Evolutionary conservation across 768 basidiomycete genomes (phyloP).

Genomic region (Chalciporus pseudorubinellus): DNA sequence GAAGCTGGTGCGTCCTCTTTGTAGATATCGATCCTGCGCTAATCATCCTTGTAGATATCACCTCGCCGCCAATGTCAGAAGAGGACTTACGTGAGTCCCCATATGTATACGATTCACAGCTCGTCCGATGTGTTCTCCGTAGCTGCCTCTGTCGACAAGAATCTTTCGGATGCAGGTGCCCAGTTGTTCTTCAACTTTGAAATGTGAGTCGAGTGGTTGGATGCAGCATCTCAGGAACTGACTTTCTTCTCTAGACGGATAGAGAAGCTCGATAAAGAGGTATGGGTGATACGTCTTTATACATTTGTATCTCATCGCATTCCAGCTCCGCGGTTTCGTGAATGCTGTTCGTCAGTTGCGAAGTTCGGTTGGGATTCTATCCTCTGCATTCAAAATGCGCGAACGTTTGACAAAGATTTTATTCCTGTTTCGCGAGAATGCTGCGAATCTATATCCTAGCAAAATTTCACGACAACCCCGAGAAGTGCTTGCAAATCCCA

Average conservation of each 20-base stretch:
- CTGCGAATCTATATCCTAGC: constrained; percentile 54
- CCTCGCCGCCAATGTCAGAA: constrained; percentile 37
- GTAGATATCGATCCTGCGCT: constrained; percentile 2
- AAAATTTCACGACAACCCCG: constrained; percentile 40
- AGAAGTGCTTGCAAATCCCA: constrained; percentile 38
- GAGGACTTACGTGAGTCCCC: constrained; percentile 41
- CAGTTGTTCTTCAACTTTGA: constrained; percentile 49
- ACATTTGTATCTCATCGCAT: constrained; percentile 10
- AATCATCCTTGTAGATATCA: constrained; percentile 18
- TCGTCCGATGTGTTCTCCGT: constrained; percentile 7
- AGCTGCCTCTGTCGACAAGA: constrained; percentile 49
- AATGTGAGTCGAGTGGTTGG: constrained; percentile 32
- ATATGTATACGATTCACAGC: neutral
- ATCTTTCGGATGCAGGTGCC: constrained; percentile 48
- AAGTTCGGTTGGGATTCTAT: constrained; percentile 54
- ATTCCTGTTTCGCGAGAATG: constrained; percentile 53
- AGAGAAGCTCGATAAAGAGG: constrained; percentile 48
- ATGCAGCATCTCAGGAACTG: constrained; percentile 2
- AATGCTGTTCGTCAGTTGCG: constrained; percentile 56
- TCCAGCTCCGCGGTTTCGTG: constrained; percentile 49
- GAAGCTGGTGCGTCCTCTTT: constrained; percentile 31
- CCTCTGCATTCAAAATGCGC: constrained; percentile 50
- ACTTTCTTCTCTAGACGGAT: constrained; percentile 38
- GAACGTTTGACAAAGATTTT: constrained; percentile 50
- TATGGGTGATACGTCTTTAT: constrained; percentile 13